These are phyloP conservation scores for Takashimella tepidaria DNA, from an alignment of 1,284 basidiomycete species.

Conservation along the genomic window DNA sequence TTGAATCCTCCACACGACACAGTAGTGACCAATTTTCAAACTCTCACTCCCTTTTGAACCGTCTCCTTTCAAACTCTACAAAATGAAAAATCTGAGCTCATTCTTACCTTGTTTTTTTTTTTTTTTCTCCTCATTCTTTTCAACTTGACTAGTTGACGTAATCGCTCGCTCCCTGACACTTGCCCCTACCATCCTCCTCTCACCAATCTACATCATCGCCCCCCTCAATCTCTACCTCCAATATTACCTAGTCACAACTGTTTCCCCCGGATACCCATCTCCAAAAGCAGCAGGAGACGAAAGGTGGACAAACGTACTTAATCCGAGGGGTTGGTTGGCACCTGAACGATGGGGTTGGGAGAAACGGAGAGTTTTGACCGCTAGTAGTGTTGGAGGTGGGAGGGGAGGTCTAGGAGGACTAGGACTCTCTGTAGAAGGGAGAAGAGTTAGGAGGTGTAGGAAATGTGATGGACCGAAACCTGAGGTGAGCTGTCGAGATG, in stretches of 20 bases:
- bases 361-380: constrained; percentile 9
- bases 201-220: constrained; percentile 66
- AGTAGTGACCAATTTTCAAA: too few relatives aligned
- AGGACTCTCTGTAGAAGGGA: background rate
- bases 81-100: too few relatives aligned
- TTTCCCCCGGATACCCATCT: constrained; percentile 64
- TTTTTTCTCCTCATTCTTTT: constrained; percentile 13
- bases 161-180: constrained; percentile 55
- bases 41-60: too few relatives aligned
- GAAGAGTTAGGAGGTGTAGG: constrained; percentile 57
- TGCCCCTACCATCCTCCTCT: constrained; percentile 51
- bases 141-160: constrained; percentile 59
- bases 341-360: constrained; percentile 30
- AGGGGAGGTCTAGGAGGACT: background rate
- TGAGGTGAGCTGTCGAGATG: constrained; percentile 57
- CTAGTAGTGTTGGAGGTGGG: background rate
- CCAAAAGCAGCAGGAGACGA: constrained; percentile 20
- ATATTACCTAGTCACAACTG: constrained; percentile 77
- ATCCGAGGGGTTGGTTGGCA: constrained; percentile 20
- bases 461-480: constrained; percentile 70
- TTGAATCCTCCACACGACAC: too few relatives aligned
- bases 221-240: constrained; percentile 71
- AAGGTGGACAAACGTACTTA: constrained; percentile 25
- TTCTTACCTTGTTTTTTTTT: constrained; percentile 9
- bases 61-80: background rate